Conservation (phyloP, 345 rosid species). For the Mercurialis annua region DNA sequence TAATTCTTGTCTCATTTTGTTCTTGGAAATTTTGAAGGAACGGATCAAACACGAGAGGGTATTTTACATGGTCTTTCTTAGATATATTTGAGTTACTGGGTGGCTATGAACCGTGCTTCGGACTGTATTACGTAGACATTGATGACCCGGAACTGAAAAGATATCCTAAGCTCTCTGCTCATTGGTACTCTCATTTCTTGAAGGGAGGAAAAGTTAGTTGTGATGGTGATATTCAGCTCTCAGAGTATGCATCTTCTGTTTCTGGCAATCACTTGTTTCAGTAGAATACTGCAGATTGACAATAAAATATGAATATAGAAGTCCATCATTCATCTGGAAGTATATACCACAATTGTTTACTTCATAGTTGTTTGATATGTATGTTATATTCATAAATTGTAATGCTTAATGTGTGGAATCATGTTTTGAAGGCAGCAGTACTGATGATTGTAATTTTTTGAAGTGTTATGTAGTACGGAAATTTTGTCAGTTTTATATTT, state of each 20-base stretch:
- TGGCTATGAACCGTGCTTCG: conserved; percentile 40
- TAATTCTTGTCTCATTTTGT: background rate
- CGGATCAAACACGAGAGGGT: conserved; percentile 45
- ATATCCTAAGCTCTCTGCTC: conserved; percentile 50
- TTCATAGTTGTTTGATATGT: too few relatives aligned
- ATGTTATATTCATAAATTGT: too few relatives aligned
- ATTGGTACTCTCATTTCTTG: conserved; percentile 45
- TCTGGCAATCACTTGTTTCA: background rate
- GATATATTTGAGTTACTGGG: conserved; percentile 41
- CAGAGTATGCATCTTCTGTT: background rate
- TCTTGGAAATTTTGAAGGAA: conserved; percentile 23
- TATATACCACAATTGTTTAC: too few relatives aligned
- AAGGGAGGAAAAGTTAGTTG: conserved; percentile 27
- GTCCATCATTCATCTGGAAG: background rate
- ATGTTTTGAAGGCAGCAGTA: too few relatives aligned
- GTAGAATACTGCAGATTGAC: too few relatives aligned
- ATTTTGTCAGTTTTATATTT: too few relatives aligned
- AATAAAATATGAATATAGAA: too few relatives aligned
- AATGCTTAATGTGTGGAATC: too few relatives aligned
- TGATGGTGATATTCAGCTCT: conserved; percentile 16
- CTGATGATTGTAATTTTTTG: too few relatives aligned
- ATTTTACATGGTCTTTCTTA: conserved; percentile 49
- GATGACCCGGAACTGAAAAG: conserved; percentile 41
- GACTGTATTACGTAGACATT: conserved; percentile 44
- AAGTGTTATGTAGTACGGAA: too few relatives aligned